phyloP scores from a whole-genome alignment of 2,329 filamentous ascomycete species.

The Pseudocercospora fuligena region DNA sequence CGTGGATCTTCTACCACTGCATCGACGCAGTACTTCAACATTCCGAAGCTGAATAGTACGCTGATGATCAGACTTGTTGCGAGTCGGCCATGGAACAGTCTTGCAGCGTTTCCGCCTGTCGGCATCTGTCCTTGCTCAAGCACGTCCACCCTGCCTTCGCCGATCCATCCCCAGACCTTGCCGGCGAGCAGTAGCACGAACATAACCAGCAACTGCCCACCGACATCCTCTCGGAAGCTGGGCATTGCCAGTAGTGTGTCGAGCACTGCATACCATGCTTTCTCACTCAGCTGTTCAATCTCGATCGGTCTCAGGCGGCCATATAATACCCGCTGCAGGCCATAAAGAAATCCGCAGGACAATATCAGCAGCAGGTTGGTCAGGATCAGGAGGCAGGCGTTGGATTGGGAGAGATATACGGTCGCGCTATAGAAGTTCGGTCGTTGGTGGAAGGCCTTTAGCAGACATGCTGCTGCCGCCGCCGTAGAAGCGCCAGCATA shows the following conservation, averaged over 20 bases:
- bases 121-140: constrained; percentile 82
- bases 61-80: constrained; percentile 79
- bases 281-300: constrained; percentile 95
- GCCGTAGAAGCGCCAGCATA: constrained; percentile 67
- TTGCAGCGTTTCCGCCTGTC: constrained; percentile 58
- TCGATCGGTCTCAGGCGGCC: constrained; percentile 90
- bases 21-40: constrained; percentile 80
- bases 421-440: constrained; percentile 98
- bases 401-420: constrained; percentile 95
- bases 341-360: constrained; percentile 81
- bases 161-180: constrained; percentile 99
- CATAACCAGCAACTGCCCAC: constrained; percentile 94
- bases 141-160: constrained; percentile 89
- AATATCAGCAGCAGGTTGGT: constrained; percentile 87
- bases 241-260: constrained; percentile 98
- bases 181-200: constrained; percentile 90
- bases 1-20: constrained; percentile 84
- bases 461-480: constrained; percentile 79
- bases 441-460: constrained; percentile 91
- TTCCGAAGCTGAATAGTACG: constrained; percentile 75
- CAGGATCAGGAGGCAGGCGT: constrained; percentile 91
- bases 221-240: constrained; percentile 93
- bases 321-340: constrained; percentile 86
- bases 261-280: constrained; percentile 96
- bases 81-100: constrained; percentile 83